Conservation (phyloP, 2,329 filamentous ascomycete species). For the Madurella mycetomatis region DNA sequence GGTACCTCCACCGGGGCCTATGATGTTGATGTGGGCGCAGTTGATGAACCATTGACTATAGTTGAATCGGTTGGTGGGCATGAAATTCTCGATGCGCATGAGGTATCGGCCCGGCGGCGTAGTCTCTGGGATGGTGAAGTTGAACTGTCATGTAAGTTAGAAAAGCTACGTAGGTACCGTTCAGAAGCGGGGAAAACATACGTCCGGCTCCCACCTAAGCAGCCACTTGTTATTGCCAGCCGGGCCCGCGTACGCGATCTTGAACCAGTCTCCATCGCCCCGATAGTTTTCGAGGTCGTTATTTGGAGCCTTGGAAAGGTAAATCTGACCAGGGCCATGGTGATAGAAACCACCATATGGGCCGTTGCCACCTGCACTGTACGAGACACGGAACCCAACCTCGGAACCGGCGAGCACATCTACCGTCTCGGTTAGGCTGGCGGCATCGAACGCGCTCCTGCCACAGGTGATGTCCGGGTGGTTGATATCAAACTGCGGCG, state of each 20-base stretch:
- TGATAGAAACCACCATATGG: slow-evolving; percentile 1
- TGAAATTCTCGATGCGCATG: slow-evolving; percentile 13
- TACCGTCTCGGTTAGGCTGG: slow-evolving; percentile 5
- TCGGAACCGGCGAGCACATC: slow-evolving; percentile 13
- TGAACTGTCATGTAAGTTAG: slow-evolving; percentile 5
- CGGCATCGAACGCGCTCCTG: slow-evolving; percentile 5
- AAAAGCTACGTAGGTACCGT: background rate
- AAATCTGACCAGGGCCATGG: slow-evolving; percentile 6
- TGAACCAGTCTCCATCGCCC: slow-evolving; percentile 16
- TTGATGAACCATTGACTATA: slow-evolving; percentile 12
- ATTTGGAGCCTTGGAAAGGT: slow-evolving; percentile 9
- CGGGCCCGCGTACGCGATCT: slow-evolving; percentile 13
- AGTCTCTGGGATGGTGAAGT: slow-evolving; percentile 11
- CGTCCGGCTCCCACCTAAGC: too few relatives aligned
- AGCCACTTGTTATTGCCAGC: too few relatives aligned
- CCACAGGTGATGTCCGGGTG: slow-evolving; percentile 11
- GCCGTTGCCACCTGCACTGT: background rate
- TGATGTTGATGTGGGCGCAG: slow-evolving; percentile 14
- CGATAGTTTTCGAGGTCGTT: slow-evolving; percentile 7
- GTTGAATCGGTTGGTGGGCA: background rate
- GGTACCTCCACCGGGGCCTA: slow-evolving; percentile 6
- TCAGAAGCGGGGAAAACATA: too few relatives aligned
- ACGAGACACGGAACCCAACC: slow-evolving; percentile 11
- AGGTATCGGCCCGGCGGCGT: slow-evolving; percentile 12
- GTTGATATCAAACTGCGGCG: background rate